These are phyloP conservation scores for Daldinia decipiens DNA, from an alignment of 495 filamentous ascomycete genomes.

Conservation along the genomic window DNA sequence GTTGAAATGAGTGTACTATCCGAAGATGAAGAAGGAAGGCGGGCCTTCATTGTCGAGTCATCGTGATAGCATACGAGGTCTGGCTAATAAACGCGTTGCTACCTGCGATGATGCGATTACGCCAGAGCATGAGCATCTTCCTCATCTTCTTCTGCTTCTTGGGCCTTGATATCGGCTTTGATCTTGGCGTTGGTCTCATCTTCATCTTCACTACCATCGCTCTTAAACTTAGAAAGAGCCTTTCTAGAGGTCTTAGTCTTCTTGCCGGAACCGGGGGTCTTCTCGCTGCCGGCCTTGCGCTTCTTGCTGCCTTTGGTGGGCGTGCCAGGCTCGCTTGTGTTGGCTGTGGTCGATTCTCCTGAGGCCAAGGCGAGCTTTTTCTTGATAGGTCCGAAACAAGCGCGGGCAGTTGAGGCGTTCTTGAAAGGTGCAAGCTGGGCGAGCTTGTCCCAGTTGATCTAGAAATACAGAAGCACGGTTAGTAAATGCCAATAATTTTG, in stretches of 20 bases:
- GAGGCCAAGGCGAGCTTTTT: constrained; percentile 26
- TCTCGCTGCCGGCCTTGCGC: constrained; percentile 5
- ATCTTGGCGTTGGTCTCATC: neutral
- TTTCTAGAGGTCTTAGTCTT: constrained; percentile 13
- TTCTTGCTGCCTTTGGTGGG: constrained; percentile 16
- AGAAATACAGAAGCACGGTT: neutral
- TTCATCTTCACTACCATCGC: constrained; percentile 3
- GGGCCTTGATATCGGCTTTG: neutral
- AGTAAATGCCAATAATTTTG: neutral
- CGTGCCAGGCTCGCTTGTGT: neutral
- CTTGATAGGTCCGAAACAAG: constrained; percentile 30
- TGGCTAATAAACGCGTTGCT: neutral
- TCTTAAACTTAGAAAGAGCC: neutral
- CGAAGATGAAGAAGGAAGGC: neutral
- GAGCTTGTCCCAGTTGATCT: constrained; percentile 38
- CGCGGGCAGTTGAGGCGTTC: constrained; percentile 20
- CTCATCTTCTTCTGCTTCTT: neutral
- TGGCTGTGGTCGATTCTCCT: neutral
- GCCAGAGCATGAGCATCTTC: neutral
- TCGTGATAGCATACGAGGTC: neutral
- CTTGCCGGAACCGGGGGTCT: constrained; percentile 11
- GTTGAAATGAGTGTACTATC: neutral
- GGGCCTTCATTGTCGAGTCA: neutral
- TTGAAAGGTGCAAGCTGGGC: constrained; percentile 32
- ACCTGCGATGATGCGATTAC: neutral